These are phyloP conservation scores for Cinchona pubescens DNA, from an alignment of 257 asterid species.

Conservation along the genomic window DNA sequence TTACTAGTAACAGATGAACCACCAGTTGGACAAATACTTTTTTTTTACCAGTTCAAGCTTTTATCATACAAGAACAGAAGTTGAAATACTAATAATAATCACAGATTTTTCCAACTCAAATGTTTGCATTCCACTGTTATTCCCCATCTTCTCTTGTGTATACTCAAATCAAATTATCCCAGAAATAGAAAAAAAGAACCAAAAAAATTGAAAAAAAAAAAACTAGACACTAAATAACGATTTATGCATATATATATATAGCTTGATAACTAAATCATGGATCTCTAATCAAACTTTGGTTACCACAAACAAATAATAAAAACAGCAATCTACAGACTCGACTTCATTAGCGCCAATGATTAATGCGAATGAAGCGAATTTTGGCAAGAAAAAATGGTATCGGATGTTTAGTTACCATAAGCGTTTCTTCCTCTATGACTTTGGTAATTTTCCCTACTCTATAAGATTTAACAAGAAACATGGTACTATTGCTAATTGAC, in stretches of 20 bases:
- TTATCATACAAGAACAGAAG: neutral
- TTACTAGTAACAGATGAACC: too few species aligned
- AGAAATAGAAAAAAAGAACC: too few species aligned
- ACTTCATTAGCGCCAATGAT: neutral
- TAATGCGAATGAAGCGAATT: neutral
- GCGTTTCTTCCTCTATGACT: neutral
- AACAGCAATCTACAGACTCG: neutral
- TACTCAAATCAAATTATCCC: too few species aligned
- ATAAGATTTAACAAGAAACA: neutral
- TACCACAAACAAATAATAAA: too few species aligned
- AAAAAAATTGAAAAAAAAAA: too few species aligned
- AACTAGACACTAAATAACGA: too few species aligned
- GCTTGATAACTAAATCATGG: neutral
- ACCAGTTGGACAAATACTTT: neutral
- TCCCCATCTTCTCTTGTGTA: too few species aligned
- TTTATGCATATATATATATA: too few species aligned
- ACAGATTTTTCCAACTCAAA: neutral
- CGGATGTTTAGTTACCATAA: neutral
- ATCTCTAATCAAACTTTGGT: neutral
- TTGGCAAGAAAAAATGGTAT: neutral
- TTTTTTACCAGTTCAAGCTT: neutral
- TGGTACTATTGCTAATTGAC: neutral
- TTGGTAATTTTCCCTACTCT: neutral
- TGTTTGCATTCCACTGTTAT: neutral
- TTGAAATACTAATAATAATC: neutral